Conservation (phyloP, 768 basidiomycete species). For the Xerocomellus amylosporus region DNA sequence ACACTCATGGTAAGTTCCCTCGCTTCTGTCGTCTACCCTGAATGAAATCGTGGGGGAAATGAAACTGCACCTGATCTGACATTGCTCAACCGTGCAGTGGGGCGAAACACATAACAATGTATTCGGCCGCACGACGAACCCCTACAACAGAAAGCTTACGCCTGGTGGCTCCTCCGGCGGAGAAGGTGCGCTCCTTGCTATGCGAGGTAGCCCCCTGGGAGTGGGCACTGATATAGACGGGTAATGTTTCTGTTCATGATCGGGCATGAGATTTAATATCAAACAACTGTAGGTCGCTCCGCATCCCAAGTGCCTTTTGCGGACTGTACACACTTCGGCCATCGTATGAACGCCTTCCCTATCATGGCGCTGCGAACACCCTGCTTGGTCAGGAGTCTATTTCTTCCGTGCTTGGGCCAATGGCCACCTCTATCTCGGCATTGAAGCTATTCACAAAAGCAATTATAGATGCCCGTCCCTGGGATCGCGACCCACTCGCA, state of each 20-base stretch:
- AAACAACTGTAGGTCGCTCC: constrained; percentile 51
- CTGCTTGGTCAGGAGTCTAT: constrained; percentile 72
- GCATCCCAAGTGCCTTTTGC: constrained; percentile 68
- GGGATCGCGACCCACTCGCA: constrained; percentile 62
- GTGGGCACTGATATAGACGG: constrained; percentile 84
- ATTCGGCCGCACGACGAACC: constrained; percentile 78
- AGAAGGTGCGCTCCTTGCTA: constrained; percentile 72
- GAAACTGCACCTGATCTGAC: neutral
- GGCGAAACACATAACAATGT: constrained; percentile 77
- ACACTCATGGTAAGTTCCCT: constrained; percentile 58
- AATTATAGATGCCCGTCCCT: constrained; percentile 43
- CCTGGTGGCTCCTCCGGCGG: constrained; percentile 85
- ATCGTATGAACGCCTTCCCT: constrained; percentile 69
- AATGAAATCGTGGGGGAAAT: neutral
- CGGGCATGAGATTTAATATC: neutral
- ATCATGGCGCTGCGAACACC: constrained; percentile 61
- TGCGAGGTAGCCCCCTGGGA: constrained; percentile 50
- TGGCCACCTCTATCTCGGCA: constrained; percentile 56
- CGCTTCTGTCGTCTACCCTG: neutral
- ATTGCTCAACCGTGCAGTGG: constrained; percentile 45
- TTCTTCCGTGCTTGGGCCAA: constrained; percentile 76
- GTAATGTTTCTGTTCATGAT: constrained; percentile 33
- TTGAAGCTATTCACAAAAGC: constrained; percentile 54
- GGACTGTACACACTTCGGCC: constrained; percentile 75
- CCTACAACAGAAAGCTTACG: constrained; percentile 68